A percentile compares a stretch with the other conserved stretches of the same genome.
phyloP scores from a whole-genome alignment of 2,329 filamentous ascomycete species.

The Nemania serpens region DNA sequence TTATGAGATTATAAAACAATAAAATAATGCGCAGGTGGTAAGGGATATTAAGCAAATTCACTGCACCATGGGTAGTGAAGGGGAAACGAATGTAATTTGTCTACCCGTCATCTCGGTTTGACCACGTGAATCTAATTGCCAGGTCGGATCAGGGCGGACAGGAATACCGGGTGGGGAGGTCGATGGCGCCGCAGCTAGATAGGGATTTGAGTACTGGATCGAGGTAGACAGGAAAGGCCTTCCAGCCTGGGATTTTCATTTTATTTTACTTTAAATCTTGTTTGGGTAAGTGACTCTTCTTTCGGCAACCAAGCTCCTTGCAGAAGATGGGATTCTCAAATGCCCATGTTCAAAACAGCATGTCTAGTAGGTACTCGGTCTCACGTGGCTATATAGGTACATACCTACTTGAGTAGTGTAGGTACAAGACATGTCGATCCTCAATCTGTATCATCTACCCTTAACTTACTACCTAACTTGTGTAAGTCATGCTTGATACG shows the following conservation, averaged over 20 bases:
- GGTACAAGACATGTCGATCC: conserved; percentile 12
- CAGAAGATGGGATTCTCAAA: conserved; percentile 20
- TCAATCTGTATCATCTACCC: background rate
- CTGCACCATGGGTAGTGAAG: too few relatives aligned
- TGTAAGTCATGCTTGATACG: background rate
- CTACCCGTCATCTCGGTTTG: background rate
- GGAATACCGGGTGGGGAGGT: too few relatives aligned
- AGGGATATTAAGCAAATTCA: too few relatives aligned
- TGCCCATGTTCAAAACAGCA: conserved; percentile 23
- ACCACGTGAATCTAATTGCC: background rate
- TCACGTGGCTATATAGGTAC: conserved; percentile 10
- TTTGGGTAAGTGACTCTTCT: background rate
- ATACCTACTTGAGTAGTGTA: background rate
- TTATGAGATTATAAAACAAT: too few relatives aligned
- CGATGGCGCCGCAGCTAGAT: too few relatives aligned
- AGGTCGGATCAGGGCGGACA: background rate
- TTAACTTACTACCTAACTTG: background rate
- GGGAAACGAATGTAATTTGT: too few relatives aligned
- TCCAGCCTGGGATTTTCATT: too few relatives aligned
- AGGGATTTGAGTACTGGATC: too few relatives aligned
- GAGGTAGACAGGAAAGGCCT: too few relatives aligned
- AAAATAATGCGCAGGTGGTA: too few relatives aligned
- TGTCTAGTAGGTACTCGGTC: conserved; percentile 3
- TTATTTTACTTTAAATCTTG: background rate
- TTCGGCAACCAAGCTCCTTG: background rate